Evolutionary conservation across 345 rosid genomes (phyloP), one percentile per base, ranked within the genome.

Genomic region (Brassica napus): DNA sequence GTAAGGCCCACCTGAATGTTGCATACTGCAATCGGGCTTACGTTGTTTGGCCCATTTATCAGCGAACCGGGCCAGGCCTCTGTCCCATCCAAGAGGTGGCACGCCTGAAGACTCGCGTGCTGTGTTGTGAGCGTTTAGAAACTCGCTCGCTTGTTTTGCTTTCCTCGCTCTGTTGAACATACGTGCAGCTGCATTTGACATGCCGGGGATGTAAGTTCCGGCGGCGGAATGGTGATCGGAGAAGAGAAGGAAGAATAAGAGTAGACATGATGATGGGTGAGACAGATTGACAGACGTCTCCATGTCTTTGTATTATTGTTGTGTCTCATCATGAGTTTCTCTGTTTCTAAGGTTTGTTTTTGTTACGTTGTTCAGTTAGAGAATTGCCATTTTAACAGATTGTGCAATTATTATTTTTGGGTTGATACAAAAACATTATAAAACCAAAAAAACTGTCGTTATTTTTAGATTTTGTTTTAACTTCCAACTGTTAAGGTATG

Each of bases 81-180:
- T 54, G 82, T 86, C 57, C 89, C 91, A 88, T n/a, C 0, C 0
- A 54, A 86, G 44, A 0, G 82, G 82, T 57, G 87, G 87, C 34
- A 68, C 68, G 65, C 81, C 82, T 58, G 59, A n/a, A 3, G 34
- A 4, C 5, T 0, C 21, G 10, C 86, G 84, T 7, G 78, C 66
- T 4, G 12, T 2, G 84, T 86, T 83, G 77, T 88, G 87, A 1
- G 88, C 84, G 4, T 32, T 3, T 28, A 86, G 60, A 78, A 86
- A 84, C 39, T 73, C 81, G 1, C 4, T 59, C 0, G 85, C 60
- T 4, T 37, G 68, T 32, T 16, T 28, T 23, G 61, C 55, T 69
- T 2, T 75, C 3, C 79, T 75, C 0, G 72, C 76, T 70, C 55
- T 70, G 61, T 75, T 80, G 8, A 75, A 14, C 34, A 75, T 4